Conservation (phyloP, 495 filamentous ascomycete genomes). For the Annulohypoxylon nitens region DNA sequence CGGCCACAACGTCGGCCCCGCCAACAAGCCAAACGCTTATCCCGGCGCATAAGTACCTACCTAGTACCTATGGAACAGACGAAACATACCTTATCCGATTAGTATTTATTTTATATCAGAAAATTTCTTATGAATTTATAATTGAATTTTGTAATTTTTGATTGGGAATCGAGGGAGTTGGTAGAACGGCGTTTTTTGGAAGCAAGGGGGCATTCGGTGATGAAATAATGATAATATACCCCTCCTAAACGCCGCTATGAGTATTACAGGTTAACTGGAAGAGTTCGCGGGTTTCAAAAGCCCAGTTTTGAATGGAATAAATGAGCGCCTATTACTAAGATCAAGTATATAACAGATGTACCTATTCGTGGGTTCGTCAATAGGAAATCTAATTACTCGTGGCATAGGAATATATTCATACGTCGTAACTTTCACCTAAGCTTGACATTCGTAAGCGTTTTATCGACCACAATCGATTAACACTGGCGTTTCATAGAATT, state of each 20-base stretch:
- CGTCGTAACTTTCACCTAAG: no score
- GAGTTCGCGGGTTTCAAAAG: background rate
- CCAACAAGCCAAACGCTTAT: conserved; percentile 46
- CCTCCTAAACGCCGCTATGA: background rate
- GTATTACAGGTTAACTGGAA: background rate
- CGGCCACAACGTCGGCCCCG: conserved; percentile 45
- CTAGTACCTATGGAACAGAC: background rate
- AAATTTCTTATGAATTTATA: background rate
- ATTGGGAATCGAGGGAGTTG: background rate
- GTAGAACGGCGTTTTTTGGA: background rate
- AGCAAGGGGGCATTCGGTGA: background rate
- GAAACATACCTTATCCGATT: background rate
- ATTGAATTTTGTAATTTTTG: background rate
- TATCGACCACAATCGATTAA: background rate
- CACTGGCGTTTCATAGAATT: background rate
- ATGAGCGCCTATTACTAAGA: background rate
- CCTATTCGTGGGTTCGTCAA: background rate
- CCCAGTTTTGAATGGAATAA: background rate
- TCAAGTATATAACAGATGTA: no score
- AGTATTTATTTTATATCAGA: background rate
- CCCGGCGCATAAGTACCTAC: conserved; percentile 48
- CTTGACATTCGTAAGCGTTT: background rate
- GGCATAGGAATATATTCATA: no score
- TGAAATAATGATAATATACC: conserved; percentile 28
- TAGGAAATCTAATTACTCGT: background rate